Conservation (phyloP, 192 early-diverging fungal species). For the Coemansia sp. region DNA sequence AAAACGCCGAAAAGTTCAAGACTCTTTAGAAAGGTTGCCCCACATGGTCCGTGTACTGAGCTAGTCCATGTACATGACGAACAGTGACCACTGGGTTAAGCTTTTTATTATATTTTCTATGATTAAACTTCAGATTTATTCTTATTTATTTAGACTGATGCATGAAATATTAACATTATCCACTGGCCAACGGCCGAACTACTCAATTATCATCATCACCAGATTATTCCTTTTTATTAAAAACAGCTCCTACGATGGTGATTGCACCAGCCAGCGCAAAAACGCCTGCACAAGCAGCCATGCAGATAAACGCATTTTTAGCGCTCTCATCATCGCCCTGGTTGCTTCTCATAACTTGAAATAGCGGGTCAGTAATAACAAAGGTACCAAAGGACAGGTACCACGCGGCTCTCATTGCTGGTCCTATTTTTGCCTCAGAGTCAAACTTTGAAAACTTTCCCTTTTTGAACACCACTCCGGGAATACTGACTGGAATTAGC, state of each 20-base stretch:
- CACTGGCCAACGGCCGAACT: too few relatives aligned
- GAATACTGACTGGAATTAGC: not conserved
- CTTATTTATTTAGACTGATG: too few relatives aligned
- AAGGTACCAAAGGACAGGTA: constrained; percentile 1
- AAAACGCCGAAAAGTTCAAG: too few relatives aligned
- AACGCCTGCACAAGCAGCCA: not conserved
- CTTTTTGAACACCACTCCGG: not conserved
- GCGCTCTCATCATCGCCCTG: not conserved
- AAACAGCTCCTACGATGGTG: not conserved
- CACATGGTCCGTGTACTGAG: too few relatives aligned
- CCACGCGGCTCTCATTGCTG: not conserved
- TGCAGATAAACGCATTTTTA: not conserved
- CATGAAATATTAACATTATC: too few relatives aligned
- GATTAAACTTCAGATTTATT: too few relatives aligned
- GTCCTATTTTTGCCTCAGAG: not conserved
- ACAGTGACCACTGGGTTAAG: too few relatives aligned
- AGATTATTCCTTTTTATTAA: too few relatives aligned
- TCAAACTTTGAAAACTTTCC: not conserved
- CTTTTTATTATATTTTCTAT: too few relatives aligned
- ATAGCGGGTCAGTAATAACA: constrained; percentile 1
- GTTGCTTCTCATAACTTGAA: not conserved
- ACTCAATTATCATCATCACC: too few relatives aligned
- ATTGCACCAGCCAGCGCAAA: not conserved
- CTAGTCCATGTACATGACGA: too few relatives aligned
- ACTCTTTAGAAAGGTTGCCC: too few relatives aligned